Percentiles rank a stretch among this genome's conserved stretches.
phyloP scores from a whole-genome alignment of 345 rosid species.

The Acer saccharum region DNA sequence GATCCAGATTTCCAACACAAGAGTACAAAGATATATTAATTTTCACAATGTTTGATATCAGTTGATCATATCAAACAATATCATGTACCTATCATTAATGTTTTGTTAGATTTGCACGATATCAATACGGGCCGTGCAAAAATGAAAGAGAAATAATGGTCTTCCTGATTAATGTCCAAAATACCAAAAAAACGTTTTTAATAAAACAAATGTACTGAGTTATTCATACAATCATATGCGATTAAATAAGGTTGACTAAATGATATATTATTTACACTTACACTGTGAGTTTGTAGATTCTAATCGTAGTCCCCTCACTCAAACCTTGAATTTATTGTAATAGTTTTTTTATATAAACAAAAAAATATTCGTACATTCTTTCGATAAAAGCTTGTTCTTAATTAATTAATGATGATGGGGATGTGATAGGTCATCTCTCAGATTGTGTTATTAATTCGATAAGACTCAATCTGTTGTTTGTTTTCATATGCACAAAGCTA shows the following conservation, averaged over 20 bases:
- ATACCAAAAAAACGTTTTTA: neutral
- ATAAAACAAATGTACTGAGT: neutral
- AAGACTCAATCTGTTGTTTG: neutral
- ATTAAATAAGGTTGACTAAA: no score
- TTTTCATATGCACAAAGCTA: neutral
- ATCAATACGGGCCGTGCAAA: neutral
- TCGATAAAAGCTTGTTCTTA: no score
- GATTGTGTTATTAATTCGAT: neutral
- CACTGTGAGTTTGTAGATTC: no score
- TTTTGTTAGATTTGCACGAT: neutral
- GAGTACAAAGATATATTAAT: neutral
- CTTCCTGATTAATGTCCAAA: no score
- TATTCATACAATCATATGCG: neutral
- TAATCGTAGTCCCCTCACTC: no score
- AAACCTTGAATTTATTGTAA: no score
- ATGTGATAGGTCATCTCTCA: neutral
- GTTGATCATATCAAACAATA: neutral
- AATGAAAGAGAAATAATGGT: constrained; percentile 3
- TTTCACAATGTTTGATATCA: neutral
- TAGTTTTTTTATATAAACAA: no score
- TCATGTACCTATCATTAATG: neutral
- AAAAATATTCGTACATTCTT: no score
- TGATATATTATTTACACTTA: no score
- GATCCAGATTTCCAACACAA: neutral
- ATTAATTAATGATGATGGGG: neutral